A percentile compares a stretch with the other conserved stretches of the same genome.
These are phyloP conservation scores for Capsicum baccatum DNA, from an alignment of 257 asterid species.

Conservation along the genomic window DNA sequence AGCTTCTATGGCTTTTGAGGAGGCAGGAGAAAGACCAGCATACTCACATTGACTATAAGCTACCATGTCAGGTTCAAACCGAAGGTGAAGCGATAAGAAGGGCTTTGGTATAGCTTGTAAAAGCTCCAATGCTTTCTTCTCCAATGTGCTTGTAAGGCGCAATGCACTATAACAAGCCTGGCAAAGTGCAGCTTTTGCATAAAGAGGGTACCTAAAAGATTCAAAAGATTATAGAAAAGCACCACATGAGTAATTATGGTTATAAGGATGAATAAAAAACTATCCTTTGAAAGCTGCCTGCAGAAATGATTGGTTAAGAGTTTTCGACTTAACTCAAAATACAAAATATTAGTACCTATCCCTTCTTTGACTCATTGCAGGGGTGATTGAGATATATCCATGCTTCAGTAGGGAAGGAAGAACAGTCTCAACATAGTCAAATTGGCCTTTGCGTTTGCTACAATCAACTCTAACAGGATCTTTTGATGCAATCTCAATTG, in stretches of 20 bases:
- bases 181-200: slow-evolving; percentile 93
- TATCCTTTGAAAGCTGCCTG: background rate
- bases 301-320: background rate
- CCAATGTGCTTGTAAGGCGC: slow-evolving; percentile 62
- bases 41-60: slow-evolving; percentile 94
- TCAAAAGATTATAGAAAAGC: slow-evolving; percentile 3
- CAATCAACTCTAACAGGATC: slow-evolving; percentile 94
- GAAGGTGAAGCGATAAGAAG: slow-evolving; percentile 94
- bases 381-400: slow-evolving; percentile 81
- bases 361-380: slow-evolving; percentile 97
- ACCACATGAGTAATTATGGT: background rate
- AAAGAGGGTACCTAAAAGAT: slow-evolving; percentile 71
- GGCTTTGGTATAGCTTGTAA: slow-evolving; percentile 97
- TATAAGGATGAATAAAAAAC: background rate
- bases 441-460: slow-evolving; percentile 92
- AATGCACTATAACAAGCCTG: slow-evolving; percentile 88
- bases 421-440: slow-evolving; percentile 82
- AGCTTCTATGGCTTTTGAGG: slow-evolving; percentile 72
- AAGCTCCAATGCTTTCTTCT: slow-evolving; percentile 73
- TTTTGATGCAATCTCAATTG: slow-evolving; percentile 77
- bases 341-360: slow-evolving; percentile 63
- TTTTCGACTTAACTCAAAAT: background rate
- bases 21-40: slow-evolving; percentile 64
- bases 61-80: slow-evolving; percentile 99
- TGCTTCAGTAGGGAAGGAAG: slow-evolving; percentile 89